Percentiles rank a stretch among this genome's conserved stretches.
These are phyloP conservation scores for Rhizophora mangle DNA, from an alignment of 345 rosid species.

Conservation along the genomic window DNA sequence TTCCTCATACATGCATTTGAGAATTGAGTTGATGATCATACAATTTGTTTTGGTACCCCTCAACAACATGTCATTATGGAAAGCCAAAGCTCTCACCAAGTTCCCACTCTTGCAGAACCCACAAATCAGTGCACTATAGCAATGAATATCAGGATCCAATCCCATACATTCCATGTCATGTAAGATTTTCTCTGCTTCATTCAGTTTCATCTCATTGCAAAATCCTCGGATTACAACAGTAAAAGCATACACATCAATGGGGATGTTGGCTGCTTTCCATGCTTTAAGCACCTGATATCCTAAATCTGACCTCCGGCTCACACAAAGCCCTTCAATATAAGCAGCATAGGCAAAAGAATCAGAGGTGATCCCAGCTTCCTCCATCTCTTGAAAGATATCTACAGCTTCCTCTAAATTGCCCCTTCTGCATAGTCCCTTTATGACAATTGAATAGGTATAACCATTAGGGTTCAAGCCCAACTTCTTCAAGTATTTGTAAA, in stretches of 20 bases:
- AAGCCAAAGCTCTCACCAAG: neutral
- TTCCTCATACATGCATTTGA: neutral
- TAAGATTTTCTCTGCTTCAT: neutral
- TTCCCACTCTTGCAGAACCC: constrained; percentile 6
- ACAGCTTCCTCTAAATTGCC: constrained; percentile 15
- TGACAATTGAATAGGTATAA: constrained; percentile 16
- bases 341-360: constrained; percentile 11
- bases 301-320: constrained; percentile 2
- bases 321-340: constrained; percentile 19
- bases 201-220: constrained; percentile 14
- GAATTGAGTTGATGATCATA: neutral
- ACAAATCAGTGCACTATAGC: neutral
- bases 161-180: neutral
- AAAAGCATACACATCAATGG: constrained; percentile 12
- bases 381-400: constrained; percentile 12
- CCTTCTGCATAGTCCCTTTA: constrained; percentile 9
- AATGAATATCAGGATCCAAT: neutral
- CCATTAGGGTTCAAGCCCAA: constrained; percentile 19
- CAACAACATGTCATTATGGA: neutral
- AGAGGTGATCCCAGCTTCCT: constrained; percentile 4
- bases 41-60: neutral
- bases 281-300: constrained; percentile 19
- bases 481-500: constrained; percentile 15
- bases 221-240: constrained; percentile 18
- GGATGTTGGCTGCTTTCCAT: constrained; percentile 7